Evolutionary conservation across 2,329 filamentous ascomycete species (phyloP).

Genomic region (Boeremia lycopersici): DNA sequence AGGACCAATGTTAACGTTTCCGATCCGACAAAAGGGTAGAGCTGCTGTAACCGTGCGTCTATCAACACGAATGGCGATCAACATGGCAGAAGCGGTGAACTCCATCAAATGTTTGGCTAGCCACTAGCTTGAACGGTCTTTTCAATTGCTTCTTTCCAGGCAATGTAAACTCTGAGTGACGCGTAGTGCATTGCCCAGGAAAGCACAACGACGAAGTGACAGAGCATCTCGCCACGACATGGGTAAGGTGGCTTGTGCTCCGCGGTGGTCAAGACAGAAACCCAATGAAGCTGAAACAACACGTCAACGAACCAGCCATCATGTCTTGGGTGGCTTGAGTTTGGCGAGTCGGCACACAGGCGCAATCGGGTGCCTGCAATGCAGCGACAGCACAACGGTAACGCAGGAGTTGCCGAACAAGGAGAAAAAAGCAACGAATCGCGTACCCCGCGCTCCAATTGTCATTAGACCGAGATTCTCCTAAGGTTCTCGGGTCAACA

Average conservation of each 20-base stretch:
- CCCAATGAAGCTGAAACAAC: conserved; percentile 12
- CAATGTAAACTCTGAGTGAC: background rate
- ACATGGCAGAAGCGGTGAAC: conserved; percentile 1
- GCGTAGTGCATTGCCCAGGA: background rate
- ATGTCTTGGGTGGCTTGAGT: conserved; percentile 2
- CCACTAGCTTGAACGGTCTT: background rate
- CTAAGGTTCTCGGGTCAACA: conserved; percentile 9
- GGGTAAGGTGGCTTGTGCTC: conserved; percentile 1
- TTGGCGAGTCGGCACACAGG: conserved; percentile 10
- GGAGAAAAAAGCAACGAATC: conserved; percentile 12
- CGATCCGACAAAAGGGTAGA: background rate
- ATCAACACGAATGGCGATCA: background rate
- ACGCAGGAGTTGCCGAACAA: conserved; percentile 6
- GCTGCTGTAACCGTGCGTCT: background rate
- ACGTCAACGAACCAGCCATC: conserved; percentile 1
- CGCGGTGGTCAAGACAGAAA: background rate
- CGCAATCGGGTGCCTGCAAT: conserved; percentile 5
- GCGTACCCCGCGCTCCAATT: conserved; percentile 14
- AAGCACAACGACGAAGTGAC: background rate
- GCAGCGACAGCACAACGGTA: conserved; percentile 5
- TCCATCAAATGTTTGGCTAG: no score
- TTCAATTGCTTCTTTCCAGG: background rate
- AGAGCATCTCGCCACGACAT: background rate
- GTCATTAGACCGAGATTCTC: conserved; percentile 11
- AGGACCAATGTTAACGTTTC: background rate